Evolutionary conservation across 495 filamentous ascomycete genomes (phyloP), one percentile per base, ranked within the genome.

Genomic region (Antarctomyces pellizariae): DNA sequence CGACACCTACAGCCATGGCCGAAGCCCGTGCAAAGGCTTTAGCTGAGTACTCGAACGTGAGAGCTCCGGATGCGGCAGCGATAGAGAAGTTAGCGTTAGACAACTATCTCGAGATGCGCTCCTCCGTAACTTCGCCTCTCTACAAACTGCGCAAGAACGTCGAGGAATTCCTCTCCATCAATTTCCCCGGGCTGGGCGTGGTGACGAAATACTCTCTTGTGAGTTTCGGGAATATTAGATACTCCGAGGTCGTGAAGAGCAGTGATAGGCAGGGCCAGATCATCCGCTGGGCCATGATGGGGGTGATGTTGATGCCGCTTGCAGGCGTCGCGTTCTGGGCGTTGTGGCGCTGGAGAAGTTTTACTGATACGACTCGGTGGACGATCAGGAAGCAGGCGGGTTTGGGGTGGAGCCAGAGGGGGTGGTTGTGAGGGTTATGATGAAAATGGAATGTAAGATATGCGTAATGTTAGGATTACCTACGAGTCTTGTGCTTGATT

Each of bases 41-140:
- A 23, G 49, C 59, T 9, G 67, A 64, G 24, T 97, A 93, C 49
- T 72, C 71, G 1, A 48, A 54, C 0, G 56, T 75, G 21, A 68
- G 86, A 8, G 58, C 62, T 0, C 56, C 62, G 0, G 89, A 97
- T 41, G 75, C 80, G 0, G 64, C 79, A 32, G 69, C 79, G 1
- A 93, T 97, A 52, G 91, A 91, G 35, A 78, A 92, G 36, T 60
- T 97, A 2, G 86, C 89, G 0, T 60, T 86, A 20, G 59, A 72
- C 16, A 97, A 97, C 40, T 95, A 92, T 45, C 51, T 73, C 29
- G 86, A 97, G 54, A 95, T 97, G 86, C 62, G 79, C 2, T 57
- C 68, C 2, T 69, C 71, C 9, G 86, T 95, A 13, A 65, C 67
- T 11, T 75, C 69, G 2, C 68, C 64, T 0, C 36, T 64, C 1